Evolutionary conservation across 257 asterid species (phyloP).

Genomic region (Catharanthus roseus): DNA sequence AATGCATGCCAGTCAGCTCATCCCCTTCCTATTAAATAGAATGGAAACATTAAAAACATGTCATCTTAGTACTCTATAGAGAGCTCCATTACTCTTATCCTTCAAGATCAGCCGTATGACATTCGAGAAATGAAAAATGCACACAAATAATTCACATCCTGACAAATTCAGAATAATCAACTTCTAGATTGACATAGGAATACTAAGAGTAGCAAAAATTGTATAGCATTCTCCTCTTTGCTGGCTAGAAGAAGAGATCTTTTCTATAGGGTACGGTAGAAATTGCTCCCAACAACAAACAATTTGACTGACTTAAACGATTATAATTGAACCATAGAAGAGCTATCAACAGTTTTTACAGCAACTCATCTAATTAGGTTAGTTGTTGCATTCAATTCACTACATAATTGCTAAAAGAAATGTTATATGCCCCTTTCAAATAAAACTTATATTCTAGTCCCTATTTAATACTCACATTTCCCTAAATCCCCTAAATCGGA

Average conservation of each 20-base stretch:
- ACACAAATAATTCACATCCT: not conserved
- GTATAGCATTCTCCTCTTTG: not conserved
- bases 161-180: not conserved
- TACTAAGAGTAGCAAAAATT: not conserved
- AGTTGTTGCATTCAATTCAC: not conserved
- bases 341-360: not conserved
- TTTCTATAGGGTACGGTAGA: not conserved
- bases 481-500: not conserved
- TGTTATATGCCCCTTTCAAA: not conserved
- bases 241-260: not conserved
- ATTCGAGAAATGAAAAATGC: not conserved
- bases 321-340: not conserved
- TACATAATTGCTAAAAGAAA: not conserved
- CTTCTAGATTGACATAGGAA: not conserved
- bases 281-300: not conserved
- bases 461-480: not conserved
- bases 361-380: too few relatives aligned
- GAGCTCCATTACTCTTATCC: not conserved
- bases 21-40: constrained; percentile 66
- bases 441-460: not conserved
- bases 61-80: not conserved
- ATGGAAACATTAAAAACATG: not conserved
- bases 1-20: constrained; percentile 90
- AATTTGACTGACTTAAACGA: not conserved
- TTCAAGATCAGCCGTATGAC: not conserved